Evolutionary conservation across 306 rosid species (phyloP).

Genomic region (Dalbergia cochinchinensis): DNA sequence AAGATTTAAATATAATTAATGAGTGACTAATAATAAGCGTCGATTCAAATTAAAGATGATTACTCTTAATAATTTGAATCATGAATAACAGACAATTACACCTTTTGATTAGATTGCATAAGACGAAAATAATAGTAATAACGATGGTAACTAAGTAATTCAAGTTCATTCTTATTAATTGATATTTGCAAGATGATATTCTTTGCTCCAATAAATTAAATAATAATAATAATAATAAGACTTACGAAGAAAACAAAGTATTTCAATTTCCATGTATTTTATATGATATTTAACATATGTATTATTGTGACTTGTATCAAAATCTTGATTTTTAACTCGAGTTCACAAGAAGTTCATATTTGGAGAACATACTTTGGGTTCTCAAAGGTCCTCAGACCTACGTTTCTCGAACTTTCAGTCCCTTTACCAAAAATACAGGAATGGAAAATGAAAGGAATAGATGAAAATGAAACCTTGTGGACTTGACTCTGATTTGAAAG

Average conservation of each 20-base stretch:
- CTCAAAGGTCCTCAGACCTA: too few species aligned
- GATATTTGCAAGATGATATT: neutral
- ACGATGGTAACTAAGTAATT: neutral
- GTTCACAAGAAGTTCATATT: too few species aligned
- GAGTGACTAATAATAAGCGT: neutral
- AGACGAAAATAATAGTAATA: neutral
- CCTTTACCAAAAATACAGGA: neutral
- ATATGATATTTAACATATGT: neutral
- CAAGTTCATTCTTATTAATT: neutral
- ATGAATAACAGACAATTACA: neutral
- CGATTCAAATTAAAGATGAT: neutral
- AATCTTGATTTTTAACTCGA: too few species aligned
- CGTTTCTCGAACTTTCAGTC: too few species aligned
- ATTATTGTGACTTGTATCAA: neutral
- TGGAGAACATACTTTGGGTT: too few species aligned
- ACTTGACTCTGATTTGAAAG: conserved; percentile 48
- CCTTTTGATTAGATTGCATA: neutral
- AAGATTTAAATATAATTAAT: conserved; percentile 3
- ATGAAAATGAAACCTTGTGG: conserved; percentile 36
- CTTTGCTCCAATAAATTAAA: neutral
- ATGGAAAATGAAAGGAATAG: neutral
- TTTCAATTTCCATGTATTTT: neutral
- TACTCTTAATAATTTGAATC: neutral
- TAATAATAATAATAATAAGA: neutral
- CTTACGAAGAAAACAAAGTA: neutral